Percentiles rank a stretch among this genome's conserved stretches.
These are phyloP conservation scores for Rosa hybrid DNA, from an alignment of 331 rosid genomes.

Conservation along the genomic window DNA sequence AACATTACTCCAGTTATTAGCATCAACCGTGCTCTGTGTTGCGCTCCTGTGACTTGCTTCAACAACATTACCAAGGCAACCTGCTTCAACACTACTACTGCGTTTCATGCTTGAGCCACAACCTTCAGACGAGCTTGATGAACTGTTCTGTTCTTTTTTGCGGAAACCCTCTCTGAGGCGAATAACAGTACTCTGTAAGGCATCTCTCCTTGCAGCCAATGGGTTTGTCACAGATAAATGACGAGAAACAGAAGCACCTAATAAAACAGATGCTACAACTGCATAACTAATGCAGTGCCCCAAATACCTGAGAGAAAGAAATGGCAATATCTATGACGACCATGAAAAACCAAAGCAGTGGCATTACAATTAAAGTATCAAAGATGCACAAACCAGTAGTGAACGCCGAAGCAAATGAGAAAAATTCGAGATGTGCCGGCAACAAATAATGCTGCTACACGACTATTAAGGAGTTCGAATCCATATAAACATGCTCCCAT, in stretches of 20 bases:
- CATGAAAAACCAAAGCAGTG: conserved; percentile 26
- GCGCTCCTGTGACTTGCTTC: conserved; percentile 64
- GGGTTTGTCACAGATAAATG: conserved; percentile 88
- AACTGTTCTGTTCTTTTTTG: conserved; percentile 90
- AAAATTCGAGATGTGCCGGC: conserved; percentile 97
- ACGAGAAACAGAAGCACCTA: conserved; percentile 96
- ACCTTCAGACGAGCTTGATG: conserved; percentile 97
- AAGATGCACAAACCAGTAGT: conserved; percentile 76
- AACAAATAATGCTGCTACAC: conserved; percentile 79
- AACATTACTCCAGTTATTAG: conserved; percentile 71
- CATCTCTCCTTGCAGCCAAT: conserved; percentile 98
- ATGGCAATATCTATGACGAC: conserved; percentile 25
- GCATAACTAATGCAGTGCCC: conserved; percentile 99
- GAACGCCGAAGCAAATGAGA: conserved; percentile 98
- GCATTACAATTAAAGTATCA: conserved; percentile 17
- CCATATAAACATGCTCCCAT: conserved; percentile 98
- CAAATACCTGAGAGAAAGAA: conserved; percentile 67
- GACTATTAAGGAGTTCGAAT: conserved; percentile 85
- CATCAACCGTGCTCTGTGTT: conserved; percentile 63
- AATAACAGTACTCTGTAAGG: conserved; percentile 93
- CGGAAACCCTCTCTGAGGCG: conserved; percentile 99
- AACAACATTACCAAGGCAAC: conserved; percentile 69
- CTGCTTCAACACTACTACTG: conserved; percentile 94
- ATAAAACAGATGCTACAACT: conserved; percentile 90
- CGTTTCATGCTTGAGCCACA: conserved; percentile 98